Percentiles rank a stretch among this genome's conserved stretches.
Evolutionary conservation across 768 basidiomycete genomes (phyloP).

Genomic region (Leucocoprinus leucothites): DNA sequence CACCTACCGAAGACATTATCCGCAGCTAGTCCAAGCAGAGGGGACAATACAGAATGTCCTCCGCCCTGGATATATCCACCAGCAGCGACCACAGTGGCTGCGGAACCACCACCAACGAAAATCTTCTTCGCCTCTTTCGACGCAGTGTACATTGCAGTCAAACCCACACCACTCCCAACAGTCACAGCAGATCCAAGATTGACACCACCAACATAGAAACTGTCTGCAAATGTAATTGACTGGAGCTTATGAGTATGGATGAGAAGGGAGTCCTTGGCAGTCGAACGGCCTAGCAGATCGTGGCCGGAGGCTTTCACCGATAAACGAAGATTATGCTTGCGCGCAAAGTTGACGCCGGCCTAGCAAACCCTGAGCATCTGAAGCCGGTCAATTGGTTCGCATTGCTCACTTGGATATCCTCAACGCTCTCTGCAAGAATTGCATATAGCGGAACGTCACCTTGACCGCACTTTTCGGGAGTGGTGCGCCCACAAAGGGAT

Average conservation of each 20-base stretch:
- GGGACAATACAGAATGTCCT: conserved; percentile 26
- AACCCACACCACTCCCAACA: conserved; percentile 22
- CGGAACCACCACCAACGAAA: conserved; percentile 18
- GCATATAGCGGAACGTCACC: conserved; percentile 28
- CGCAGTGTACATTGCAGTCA: conserved; percentile 18
- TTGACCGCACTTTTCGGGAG: conserved; percentile 24
- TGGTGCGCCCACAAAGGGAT: conserved; percentile 22
- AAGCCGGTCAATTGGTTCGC: no score
- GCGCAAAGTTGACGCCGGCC: conserved; percentile 1
- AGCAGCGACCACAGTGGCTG: conserved; percentile 20
- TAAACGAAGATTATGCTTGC: neutral
- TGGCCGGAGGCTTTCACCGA: no score
- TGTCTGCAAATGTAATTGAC: no score
- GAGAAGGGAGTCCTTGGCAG: no score
- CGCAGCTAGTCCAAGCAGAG: conserved; percentile 21
- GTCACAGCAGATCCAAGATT: conserved; percentile 17
- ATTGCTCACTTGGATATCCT: conserved; percentile 25
- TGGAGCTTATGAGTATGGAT: no score
- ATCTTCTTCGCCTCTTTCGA: conserved; percentile 22
- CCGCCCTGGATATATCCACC: conserved; percentile 29
- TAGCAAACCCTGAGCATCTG: no score
- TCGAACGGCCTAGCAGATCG: neutral
- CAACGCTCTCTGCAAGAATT: conserved; percentile 24
- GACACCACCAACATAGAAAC: neutral
- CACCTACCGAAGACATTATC: conserved; percentile 17